Evolutionary conservation across 2,329 filamentous ascomycete genomes (phyloP).

Genomic region (Nemania diffusa): DNA sequence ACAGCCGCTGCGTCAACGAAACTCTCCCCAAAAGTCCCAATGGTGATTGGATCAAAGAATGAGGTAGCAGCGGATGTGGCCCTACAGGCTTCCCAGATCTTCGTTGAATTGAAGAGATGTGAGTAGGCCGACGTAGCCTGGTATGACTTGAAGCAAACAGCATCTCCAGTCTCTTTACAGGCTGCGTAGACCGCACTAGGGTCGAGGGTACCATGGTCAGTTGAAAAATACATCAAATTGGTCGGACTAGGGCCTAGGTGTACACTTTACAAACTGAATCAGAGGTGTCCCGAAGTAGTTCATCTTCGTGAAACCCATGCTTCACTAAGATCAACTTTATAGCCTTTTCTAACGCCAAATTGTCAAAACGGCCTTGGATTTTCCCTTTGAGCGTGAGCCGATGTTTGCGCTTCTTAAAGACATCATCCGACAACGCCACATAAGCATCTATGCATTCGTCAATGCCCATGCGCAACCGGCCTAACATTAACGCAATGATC

Average conservation of each 20-base stretch:
- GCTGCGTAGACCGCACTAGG: too few relatives aligned
- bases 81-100: neutral
- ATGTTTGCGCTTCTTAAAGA: neutral
- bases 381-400: neutral
- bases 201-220: too few relatives aligned
- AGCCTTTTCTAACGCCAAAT: neutral
- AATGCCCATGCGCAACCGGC: neutral
- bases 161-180: too few relatives aligned
- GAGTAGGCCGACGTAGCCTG: neutral
- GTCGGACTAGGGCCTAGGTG: too few relatives aligned
- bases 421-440: neutral
- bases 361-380: neutral
- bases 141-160: too few relatives aligned
- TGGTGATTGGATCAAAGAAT: neutral
- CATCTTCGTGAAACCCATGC: neutral
- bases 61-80: neutral
- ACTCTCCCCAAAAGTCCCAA: neutral
- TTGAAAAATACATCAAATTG: too few relatives aligned
- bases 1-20: neutral
- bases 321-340: neutral
- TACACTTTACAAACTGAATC: too few relatives aligned
- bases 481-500: constrained; percentile 4
- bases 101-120: too few relatives aligned
- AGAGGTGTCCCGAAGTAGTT: too few relatives aligned
- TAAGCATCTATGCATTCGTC: neutral